These are phyloP conservation scores for Debaryomycetaceae sp. DNA, from an alignment of 1,139 yeast genomes.

Conservation along the genomic window DNA sequence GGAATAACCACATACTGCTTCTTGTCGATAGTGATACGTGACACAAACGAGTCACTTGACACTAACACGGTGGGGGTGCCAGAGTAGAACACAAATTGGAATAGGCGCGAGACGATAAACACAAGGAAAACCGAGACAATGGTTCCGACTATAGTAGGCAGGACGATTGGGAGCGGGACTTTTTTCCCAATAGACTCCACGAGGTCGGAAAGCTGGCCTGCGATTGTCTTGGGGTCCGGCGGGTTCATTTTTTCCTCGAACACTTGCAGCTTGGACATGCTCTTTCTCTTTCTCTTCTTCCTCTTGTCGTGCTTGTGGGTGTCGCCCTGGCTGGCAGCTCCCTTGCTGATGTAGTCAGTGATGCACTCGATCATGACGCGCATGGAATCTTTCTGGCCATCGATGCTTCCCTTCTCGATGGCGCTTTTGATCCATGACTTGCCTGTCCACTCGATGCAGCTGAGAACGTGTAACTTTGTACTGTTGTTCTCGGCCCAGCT, in stretches of 20 bases:
- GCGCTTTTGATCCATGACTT: constrained; percentile 90
- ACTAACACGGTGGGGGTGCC: constrained; percentile 1
- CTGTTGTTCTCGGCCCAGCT: constrained; percentile 75
- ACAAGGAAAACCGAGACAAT: constrained; percentile 1
- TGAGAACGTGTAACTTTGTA: constrained; percentile 61
- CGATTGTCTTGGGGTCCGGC: constrained; percentile 9
- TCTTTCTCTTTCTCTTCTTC: constrained; percentile 21
- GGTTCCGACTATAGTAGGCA: constrained; percentile 22
- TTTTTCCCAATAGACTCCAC: constrained; percentile 26
- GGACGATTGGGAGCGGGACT: constrained; percentile 28
- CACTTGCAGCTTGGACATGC: constrained; percentile 9
- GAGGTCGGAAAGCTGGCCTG: constrained; percentile 21
- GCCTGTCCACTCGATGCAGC: constrained; percentile 86
- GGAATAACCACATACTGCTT: constrained; percentile 46
- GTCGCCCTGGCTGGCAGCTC: constrained; percentile 2
- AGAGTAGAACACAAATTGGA: background rate
- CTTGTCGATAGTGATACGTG: constrained; percentile 34
- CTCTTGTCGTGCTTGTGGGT: constrained; percentile 15
- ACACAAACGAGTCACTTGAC: constrained; percentile 10
- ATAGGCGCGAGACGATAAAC: background rate
- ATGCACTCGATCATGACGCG: constrained; percentile 57
- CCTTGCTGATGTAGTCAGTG: constrained; percentile 36
- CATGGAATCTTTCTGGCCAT: constrained; percentile 80
- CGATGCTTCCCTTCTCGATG: constrained; percentile 86
- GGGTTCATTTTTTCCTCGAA: constrained; percentile 2